Percentiles rank a stretch among this genome's conserved stretches.
These are phyloP conservation scores for Gossypium arboreum DNA, from an alignment of 345 rosid species.

Conservation along the genomic window DNA sequence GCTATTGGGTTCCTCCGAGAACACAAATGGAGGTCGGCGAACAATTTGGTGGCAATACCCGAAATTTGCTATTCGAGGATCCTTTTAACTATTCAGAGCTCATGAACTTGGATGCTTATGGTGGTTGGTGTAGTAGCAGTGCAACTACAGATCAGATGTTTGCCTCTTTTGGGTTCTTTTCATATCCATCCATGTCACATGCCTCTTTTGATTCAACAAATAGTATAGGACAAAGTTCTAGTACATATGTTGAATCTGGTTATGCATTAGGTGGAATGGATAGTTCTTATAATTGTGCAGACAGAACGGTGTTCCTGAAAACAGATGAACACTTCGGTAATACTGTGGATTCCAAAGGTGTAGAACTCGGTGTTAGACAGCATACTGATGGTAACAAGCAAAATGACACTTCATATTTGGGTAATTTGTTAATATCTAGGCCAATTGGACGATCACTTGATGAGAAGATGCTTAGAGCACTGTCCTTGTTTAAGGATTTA, in stretches of 20 bases:
- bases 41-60: conserved; percentile 20
- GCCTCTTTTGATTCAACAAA: conserved; percentile 34
- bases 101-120: conserved; percentile 59
- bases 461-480: conserved; percentile 81
- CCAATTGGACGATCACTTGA: conserved; percentile 49
- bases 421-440: conserved; percentile 32
- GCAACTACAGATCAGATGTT: conserved; percentile 42
- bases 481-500: conserved; percentile 63
- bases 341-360: conserved; percentile 24
- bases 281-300: conserved; percentile 37
- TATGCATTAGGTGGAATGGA: conserved; percentile 29
- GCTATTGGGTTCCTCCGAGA: conserved; percentile 39
- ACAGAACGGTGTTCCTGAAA: conserved; percentile 36
- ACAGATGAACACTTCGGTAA: conserved; percentile 28
- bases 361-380: conserved; percentile 26
- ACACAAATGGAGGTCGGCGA: conserved; percentile 41
- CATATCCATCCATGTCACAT: conserved; percentile 38
- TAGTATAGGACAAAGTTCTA: conserved; percentile 33
- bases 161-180: conserved; percentile 36
- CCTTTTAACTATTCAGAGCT: conserved; percentile 48
- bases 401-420: conserved; percentile 19
- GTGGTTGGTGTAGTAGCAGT: conserved; percentile 63
- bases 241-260: conserved; percentile 20
- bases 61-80: conserved; percentile 44
- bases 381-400: conserved; percentile 23